Evolutionary conservation across 805 yeast species (phyloP), one percentile per base, ranked within the genome.

Genomic region (Spathaspora gorwiae): DNA sequence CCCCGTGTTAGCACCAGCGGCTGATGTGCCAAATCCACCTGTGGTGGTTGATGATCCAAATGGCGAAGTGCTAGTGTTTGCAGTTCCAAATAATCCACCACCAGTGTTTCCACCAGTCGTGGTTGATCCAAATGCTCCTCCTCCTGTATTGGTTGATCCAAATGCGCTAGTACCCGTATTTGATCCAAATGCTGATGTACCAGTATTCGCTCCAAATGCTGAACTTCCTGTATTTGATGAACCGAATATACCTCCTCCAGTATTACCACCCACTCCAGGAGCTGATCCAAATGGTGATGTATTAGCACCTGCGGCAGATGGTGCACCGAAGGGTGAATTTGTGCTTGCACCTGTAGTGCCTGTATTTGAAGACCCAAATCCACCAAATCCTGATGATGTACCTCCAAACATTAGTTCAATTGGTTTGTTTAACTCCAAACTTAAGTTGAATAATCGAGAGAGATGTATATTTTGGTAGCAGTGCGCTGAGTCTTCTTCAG

Each of bases 381-480:
- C 81, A 10, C 81, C 81, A 57, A 78, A 78, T 14, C 82, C 82
- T 39, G 78, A 68, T 11, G 69, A 62, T 19, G 72, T 54, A 40
- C 75, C 59, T 39, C 81, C 79, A 66, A 78, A 78, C 81, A 78
- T 55, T 69, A 6, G 24, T 11, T 37, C 26, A 37, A 30, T 19
- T 42, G 34, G 35, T 26, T 15, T 2, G 24, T 19, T 19, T 19
- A 19, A 19, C 24, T 19, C 24, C 5, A 19, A 19, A 19, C 24
- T 19, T 19, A 19, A 19, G 24, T 19, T 19, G 24, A 19, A 19
- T 19, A 19, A 19, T 19, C 24, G 24, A 19, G 24, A 19, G 24
- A 19, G 24, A 19, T 19, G 24, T 19, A 19, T 19, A 19, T 19
- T 19, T 19, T 19, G 24, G 5, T 19, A 19, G 24, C 24, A 3